Evolutionary conservation across 2,329 filamentous ascomycete species (phyloP).

Genomic region (Diaporthe amygdali): DNA sequence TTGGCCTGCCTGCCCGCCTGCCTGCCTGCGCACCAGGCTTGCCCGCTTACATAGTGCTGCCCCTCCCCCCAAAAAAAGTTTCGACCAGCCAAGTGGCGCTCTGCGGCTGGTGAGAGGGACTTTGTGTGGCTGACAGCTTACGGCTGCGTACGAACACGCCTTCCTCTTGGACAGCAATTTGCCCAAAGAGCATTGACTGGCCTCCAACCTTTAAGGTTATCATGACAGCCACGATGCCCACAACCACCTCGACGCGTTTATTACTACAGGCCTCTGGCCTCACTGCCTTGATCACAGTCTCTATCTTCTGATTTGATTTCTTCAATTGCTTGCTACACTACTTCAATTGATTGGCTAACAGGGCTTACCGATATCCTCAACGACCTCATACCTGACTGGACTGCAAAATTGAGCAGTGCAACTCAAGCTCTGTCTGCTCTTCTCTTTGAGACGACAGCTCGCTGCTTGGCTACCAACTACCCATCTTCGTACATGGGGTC

Average conservation of each 20-base stretch:
- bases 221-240: too few species aligned
- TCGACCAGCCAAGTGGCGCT: background rate
- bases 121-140: too few species aligned
- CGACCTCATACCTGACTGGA: background rate
- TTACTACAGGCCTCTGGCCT: too few species aligned
- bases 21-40: background rate
- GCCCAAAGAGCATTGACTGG: too few species aligned
- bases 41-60: background rate
- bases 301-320: too few species aligned
- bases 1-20: conserved; percentile 4
- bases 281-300: too few species aligned
- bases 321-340: background rate
- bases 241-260: too few species aligned
- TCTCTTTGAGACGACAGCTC: background rate
- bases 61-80: background rate
- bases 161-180: too few species aligned
- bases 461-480: background rate
- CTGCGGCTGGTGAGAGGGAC: background rate
- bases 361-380: background rate
- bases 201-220: too few species aligned
- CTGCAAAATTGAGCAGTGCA: background rate
- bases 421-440: background rate
- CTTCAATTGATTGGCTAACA: background rate
- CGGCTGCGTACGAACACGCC: too few species aligned
- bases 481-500: background rate